A percentile compares a stretch with the other conserved stretches of the same genome.
Conservation (phyloP, 331 rosid genomes). For the Pyrus hybrid region DNA sequence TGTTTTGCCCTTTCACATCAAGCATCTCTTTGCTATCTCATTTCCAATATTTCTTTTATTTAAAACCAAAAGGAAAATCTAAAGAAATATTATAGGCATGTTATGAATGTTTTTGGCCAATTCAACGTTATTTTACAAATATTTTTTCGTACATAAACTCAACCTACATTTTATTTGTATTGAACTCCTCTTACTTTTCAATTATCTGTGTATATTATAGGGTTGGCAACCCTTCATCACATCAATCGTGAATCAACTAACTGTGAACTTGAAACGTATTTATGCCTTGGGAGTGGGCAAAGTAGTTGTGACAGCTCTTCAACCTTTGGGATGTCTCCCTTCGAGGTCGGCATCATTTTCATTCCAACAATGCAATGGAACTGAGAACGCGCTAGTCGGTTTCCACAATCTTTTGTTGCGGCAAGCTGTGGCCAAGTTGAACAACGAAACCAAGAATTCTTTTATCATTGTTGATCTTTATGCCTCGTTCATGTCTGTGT, state of each 20-base stretch:
- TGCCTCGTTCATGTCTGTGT: conserved; percentile 41
- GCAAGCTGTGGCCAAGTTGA: conserved; percentile 46
- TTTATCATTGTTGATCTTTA: conserved; percentile 49
- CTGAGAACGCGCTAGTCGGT: conserved; percentile 30
- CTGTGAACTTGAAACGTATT: conserved; percentile 37
- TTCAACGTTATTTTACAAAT: background rate
- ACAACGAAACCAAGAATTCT: conserved; percentile 23
- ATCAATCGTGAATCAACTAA: conserved; percentile 45
- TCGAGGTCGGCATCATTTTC: conserved; percentile 16
- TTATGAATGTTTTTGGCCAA: background rate
- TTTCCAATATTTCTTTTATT: too few relatives aligned
- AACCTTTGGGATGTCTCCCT: conserved; percentile 80
- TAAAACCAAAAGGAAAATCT: too few relatives aligned
- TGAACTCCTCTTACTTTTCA: background rate
- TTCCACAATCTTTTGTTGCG: conserved; percentile 54
- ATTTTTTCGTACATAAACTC: background rate
- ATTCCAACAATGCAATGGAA: conserved; percentile 41
- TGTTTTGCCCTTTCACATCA: too few relatives aligned
- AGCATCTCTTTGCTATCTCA: too few relatives aligned
- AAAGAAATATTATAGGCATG: too few relatives aligned
- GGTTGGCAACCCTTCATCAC: conserved; percentile 40
- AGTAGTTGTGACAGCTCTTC: conserved; percentile 43
- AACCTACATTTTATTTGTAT: background rate
- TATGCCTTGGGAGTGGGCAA: conserved; percentile 53
- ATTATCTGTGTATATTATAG: conserved; percentile 18